These are phyloP conservation scores for Microstroma glucosiphilum DNA, from an alignment of 1,284 basidiomycete species.

Conservation along the genomic window DNA sequence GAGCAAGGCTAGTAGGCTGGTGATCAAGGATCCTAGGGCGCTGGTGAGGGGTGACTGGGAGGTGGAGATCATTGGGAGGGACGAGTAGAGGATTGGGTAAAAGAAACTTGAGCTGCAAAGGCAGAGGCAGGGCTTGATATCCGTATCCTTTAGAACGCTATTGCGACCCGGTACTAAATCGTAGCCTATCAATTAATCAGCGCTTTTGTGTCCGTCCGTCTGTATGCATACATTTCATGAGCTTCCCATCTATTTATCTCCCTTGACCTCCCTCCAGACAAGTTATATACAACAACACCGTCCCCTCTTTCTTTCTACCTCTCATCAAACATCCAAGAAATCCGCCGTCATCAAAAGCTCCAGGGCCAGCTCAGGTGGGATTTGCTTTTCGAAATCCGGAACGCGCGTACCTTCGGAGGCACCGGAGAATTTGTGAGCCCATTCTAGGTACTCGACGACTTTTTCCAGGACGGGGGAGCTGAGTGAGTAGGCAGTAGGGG, in stretches of 20 bases:
- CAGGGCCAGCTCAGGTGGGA: conserved; percentile 71
- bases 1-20: not conserved
- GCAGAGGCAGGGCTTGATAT: too few relatives aligned
- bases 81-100: too few relatives aligned
- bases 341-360: conserved; percentile 59
- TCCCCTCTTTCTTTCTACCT: not conserved
- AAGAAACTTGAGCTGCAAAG: too few relatives aligned
- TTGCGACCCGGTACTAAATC: too few relatives aligned
- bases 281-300: not conserved
- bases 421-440: conserved; percentile 65
- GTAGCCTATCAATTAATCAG: too few relatives aligned
- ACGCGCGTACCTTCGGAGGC: conserved; percentile 63
- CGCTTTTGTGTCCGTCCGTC: too few relatives aligned
- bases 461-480: conserved; percentile 62
- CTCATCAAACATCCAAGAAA: conserved; percentile 27
- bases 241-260: too few relatives aligned
- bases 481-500: not conserved
- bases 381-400: conserved; percentile 69
- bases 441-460: conserved; percentile 71
- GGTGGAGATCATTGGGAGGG: not conserved
- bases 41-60: conserved; percentile 6
- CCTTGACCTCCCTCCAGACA: too few relatives aligned
- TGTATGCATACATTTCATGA: too few relatives aligned
- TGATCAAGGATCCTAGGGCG: conserved; percentile 8
- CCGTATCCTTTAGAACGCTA: too few relatives aligned